A percentile compares a stretch with the other conserved stretches of the same genome.
Evolutionary conservation across 2,329 filamentous ascomycete genomes (phyloP).

Genomic region (Stemphylium lycopersici): DNA sequence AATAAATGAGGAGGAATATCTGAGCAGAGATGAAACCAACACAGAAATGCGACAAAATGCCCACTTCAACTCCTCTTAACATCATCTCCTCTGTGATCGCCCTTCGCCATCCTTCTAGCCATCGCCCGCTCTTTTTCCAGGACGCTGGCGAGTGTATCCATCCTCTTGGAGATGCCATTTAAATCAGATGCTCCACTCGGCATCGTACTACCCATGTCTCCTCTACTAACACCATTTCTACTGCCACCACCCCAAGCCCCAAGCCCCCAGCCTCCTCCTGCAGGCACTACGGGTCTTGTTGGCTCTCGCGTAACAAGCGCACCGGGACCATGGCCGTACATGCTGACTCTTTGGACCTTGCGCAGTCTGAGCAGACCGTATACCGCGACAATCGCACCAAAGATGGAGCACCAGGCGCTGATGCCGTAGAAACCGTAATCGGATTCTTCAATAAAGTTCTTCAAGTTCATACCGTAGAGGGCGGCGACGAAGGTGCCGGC

Average conservation of each 20-base stretch:
- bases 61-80: constrained; percentile 13
- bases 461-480: constrained; percentile 99
- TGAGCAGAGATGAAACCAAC: constrained; percentile 28
- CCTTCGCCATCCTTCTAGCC: constrained; percentile 37
- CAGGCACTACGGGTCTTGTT: constrained; percentile 3
- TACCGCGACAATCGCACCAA: constrained; percentile 78
- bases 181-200: constrained; percentile 24
- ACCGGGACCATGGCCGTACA: constrained; percentile 65
- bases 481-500: constrained; percentile 94
- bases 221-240: constrained; percentile 28
- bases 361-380: constrained; percentile 85
- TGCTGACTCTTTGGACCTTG: constrained; percentile 85
- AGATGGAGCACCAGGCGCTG: constrained; percentile 70
- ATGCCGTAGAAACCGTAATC: constrained; percentile 83
- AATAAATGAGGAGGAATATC: constrained; percentile 24
- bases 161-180: constrained; percentile 26
- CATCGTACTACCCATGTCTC: constrained; percentile 14
- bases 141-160: constrained; percentile 31
- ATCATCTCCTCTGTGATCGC: constrained; percentile 33
- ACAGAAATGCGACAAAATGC: not conserved
- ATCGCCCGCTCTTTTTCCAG: constrained; percentile 36
- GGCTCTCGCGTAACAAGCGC: constrained; percentile 24
- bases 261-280: constrained; percentile 31
- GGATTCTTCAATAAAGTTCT: constrained; percentile 97
- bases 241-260: constrained; percentile 39